Evolutionary conservation across 2,329 filamentous ascomycete species (phyloP), one percentile per base, ranked within the genome.

Genomic region (Colletotrichum gloeosporioides): DNA sequence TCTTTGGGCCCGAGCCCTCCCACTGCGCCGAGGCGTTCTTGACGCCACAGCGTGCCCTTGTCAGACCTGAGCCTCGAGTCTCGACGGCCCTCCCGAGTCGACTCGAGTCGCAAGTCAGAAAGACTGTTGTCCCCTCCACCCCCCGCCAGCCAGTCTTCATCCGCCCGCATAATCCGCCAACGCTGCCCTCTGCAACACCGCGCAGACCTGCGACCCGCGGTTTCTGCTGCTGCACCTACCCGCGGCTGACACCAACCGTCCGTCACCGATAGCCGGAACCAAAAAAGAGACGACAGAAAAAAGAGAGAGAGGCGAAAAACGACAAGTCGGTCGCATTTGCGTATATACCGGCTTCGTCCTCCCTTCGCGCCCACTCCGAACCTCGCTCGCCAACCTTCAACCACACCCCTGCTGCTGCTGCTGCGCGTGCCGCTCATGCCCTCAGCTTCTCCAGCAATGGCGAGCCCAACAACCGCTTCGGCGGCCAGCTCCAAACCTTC

Each of bases 401-500:
- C 34, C 44, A 25, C 44, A 53, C 44, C 34, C 67, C 34, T 64
- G 62, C 62, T 34, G 62, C 62, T 34, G 62, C 62, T 22, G 29
- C 44, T 34, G 62, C 55, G 31, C 31, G 18, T 27, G n/a, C 55
- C 73, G 69, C 73, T 73, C 59, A 73, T 76, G 70, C 73, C 73
- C 64, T 76, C 73, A 67, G 70, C 73, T 34, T 76, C 73, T 49
- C 57, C 44, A 64, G 71, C 73, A 49, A 77, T 77, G 75, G 73
- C 73, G 32, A 77, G 75, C 63, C 72, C 75, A 69, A 74, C 64
- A 68, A 77, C 65, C 61, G 62, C 71, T 66, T 88, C 88, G 71
- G 83, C 82, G 76, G 83, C 86, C 78, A 87, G 86, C 67, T 90
- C 88, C 29, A 89, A 89, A 77, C 83, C 88, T 18, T 87, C 88